Evolutionary conservation across 805 yeast species (phyloP), one percentile per base, ranked within the genome.

Genomic region (Ogataea nonfermentans): DNA sequence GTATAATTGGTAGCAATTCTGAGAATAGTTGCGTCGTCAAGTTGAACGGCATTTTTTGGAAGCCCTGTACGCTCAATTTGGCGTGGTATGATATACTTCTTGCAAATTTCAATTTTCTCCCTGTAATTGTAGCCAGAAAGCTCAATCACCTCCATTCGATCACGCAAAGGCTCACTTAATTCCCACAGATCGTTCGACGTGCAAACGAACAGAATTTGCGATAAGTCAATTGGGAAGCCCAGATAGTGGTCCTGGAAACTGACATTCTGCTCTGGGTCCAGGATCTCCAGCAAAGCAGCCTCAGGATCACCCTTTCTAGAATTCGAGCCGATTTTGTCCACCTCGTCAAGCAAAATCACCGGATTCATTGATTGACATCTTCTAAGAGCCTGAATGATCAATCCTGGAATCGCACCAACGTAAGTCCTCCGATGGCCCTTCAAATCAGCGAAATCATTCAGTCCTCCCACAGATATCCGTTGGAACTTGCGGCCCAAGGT

Each of bases 361-460:
- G 95, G 95, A 52, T 85, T 85, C 83, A 83, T 81, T 1, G 81
- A 70, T 11, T 85, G 77, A 1, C 87, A 78, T 52, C 82, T 84
- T 33, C 95, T 72, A 28, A 88, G 62, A 0, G 90, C 86, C 62
- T 82, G 90, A 22, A 85, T 74, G 19, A 88, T 66, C 32, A 84
- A 67, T 7, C 96, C 96, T 0, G 95, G 95, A 85, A 86, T 82
- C 1, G 95, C 87, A 6, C 96, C 96, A 26, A 88, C 90, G 58
- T 88, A 88, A 0, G 96, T 88, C 55, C 96, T 73, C 59, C 96
- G 70, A 60, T 88, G 96, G 2, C 96, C 96, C 46, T 95, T 73
- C 40, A 88, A 81, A 51, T 88, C 96, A 3, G 93, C 84, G 62
- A 87, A 95, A 55, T 88, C 95, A 47, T 84, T 80, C 30, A 88